These are phyloP conservation scores for Rubroshorea leprosula DNA, from an alignment of 345 rosid species.

Conservation along the genomic window DNA sequence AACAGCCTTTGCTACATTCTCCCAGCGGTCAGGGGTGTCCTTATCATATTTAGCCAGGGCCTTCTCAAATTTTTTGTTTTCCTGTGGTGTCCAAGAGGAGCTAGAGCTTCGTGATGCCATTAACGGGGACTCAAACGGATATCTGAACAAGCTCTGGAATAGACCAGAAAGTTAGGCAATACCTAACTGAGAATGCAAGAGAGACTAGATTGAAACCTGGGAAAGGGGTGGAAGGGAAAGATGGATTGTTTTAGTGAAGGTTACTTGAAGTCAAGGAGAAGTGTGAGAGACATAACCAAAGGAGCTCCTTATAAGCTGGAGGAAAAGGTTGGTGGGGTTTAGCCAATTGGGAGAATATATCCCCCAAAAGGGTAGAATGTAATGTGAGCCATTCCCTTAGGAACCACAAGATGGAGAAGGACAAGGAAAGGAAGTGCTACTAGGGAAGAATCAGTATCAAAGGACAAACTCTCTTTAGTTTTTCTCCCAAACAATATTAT, in stretches of 20 bases:
- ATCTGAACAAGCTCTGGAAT: too few species aligned
- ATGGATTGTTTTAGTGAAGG: background rate
- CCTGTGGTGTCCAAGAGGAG: conserved; percentile 65
- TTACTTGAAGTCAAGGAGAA: conserved; percentile 7
- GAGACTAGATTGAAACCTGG: background rate
- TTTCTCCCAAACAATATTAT: conserved; percentile 23
- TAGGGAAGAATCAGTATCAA: conserved; percentile 37
- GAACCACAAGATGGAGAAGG: conserved; percentile 44
- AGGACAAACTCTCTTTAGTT: conserved; percentile 8
- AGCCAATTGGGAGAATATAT: conserved; percentile 65
- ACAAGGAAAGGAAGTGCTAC: conserved; percentile 17
- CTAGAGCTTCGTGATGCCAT: conserved; percentile 48
- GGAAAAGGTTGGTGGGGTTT: conserved; percentile 42
- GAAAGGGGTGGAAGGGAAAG: conserved; percentile 4
- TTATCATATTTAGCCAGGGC: conserved; percentile 69
- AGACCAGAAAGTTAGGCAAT: too few species aligned
- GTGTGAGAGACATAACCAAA: conserved; percentile 14
- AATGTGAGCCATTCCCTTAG: conserved; percentile 45
- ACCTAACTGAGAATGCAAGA: background rate
- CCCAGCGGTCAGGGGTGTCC: conserved; percentile 95
- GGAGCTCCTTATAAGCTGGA: conserved; percentile 58
- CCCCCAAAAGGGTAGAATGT: conserved; percentile 27
- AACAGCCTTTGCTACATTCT: conserved; percentile 70
- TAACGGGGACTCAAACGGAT: too few species aligned
- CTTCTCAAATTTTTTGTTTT: conserved; percentile 71